Evolutionary conservation across 2,329 filamentous ascomycete genomes (phyloP).

Genomic region (Trichoderma simmonsii): DNA sequence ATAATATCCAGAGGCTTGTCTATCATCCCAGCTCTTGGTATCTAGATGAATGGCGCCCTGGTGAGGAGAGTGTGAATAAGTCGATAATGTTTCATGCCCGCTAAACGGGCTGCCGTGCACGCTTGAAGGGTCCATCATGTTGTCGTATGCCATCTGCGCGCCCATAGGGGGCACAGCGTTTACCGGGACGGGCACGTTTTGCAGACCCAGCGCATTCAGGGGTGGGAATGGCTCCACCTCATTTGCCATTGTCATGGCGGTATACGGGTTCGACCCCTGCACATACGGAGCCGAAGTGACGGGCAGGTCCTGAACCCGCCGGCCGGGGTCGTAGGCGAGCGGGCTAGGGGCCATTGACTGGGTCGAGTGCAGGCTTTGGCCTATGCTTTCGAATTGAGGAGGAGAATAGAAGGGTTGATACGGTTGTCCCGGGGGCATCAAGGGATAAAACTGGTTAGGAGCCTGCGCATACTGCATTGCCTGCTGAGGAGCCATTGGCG

Average conservation of each 20-base stretch:
- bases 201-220: constrained; percentile 34
- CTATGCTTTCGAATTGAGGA: constrained; percentile 29
- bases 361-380: constrained; percentile 27
- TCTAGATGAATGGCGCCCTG: constrained; percentile 25
- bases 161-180: constrained; percentile 23
- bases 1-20: constrained; percentile 23
- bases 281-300: constrained; percentile 26
- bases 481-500: neutral
- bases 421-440: constrained; percentile 28
- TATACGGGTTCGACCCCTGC: constrained; percentile 25
- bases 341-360: constrained; percentile 25
- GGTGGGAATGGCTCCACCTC: constrained; percentile 33
- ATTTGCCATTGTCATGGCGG: constrained; percentile 24
- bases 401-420: constrained; percentile 27
- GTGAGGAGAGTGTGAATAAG: constrained; percentile 36
- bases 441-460: constrained; percentile 27
- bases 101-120: constrained; percentile 37
- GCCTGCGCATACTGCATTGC: neutral
- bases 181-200: constrained; percentile 22
- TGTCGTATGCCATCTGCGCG: constrained; percentile 31
- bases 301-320: constrained; percentile 28
- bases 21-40: constrained; percentile 27
- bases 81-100: constrained; percentile 36
- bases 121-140: constrained; percentile 33
- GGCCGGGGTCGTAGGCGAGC: constrained; percentile 26